phyloP scores from a whole-genome alignment of 2,329 filamentous ascomycete species.

The Bretziella fagacearum region DNA sequence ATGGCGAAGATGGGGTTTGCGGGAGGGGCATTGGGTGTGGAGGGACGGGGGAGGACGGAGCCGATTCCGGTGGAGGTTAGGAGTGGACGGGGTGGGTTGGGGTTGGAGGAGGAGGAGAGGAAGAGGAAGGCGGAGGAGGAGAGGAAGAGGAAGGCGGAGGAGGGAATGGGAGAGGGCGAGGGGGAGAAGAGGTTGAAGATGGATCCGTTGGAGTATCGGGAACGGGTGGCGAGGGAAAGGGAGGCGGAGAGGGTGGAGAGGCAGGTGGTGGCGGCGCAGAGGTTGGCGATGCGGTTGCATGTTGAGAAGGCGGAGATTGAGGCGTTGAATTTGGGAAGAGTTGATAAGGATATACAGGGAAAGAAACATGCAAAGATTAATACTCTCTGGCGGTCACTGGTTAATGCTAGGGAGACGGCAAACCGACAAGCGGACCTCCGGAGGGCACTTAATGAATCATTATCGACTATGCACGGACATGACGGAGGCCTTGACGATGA shows the following conservation, averaged over 20 bases:
- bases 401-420: constrained; percentile 50
- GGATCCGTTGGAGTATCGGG: constrained; percentile 55
- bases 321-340: background rate
- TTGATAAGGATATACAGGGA: background rate
- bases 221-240: constrained; percentile 51
- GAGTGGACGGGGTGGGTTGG: constrained; percentile 67
- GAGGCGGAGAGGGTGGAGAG: constrained; percentile 52
- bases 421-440: constrained; percentile 51
- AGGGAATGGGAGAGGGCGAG: constrained; percentile 56
- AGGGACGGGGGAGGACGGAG: constrained; percentile 31
- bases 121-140: constrained; percentile 38
- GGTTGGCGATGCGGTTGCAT: constrained; percentile 62
- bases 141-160: constrained; percentile 35
- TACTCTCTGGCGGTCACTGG: constrained; percentile 62
- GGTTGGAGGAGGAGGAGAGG: constrained; percentile 69
- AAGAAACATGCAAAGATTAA: constrained; percentile 47
- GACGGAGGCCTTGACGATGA: constrained; percentile 42
- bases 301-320: constrained; percentile 26
- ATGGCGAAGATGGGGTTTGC: constrained; percentile 93
- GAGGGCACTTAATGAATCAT: constrained; percentile 47
- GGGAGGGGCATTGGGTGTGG: constrained; percentile 52
- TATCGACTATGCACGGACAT: constrained; percentile 24
- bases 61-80: constrained; percentile 64
- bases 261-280: constrained; percentile 61
- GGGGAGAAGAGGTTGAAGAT: constrained; percentile 23